A percentile compares a stretch with the other conserved stretches of the same genome.
phyloP scores from a whole-genome alignment of 2,329 filamentous ascomycete species.

The Penicillium verrucosum region DNA sequence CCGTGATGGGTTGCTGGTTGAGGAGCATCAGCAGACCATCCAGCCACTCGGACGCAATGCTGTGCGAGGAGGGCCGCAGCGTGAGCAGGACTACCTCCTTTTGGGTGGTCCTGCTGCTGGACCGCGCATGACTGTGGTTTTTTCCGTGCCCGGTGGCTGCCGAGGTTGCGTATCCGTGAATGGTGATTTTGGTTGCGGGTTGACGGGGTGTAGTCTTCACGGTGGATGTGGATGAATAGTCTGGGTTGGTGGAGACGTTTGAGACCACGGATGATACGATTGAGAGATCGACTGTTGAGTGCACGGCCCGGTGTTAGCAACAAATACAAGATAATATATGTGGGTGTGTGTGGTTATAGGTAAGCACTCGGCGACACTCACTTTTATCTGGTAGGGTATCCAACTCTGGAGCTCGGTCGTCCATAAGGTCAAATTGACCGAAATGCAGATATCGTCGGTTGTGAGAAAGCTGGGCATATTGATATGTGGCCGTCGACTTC shows the following conservation, averaged over 20 bases:
- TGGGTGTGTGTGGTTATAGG: background rate
- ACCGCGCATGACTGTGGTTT: conserved; percentile 32
- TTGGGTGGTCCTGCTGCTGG: conserved; percentile 34
- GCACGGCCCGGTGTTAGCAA: conserved; percentile 5
- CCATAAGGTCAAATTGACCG: conserved; percentile 71
- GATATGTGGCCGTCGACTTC: conserved; percentile 59
- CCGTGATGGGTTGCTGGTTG: conserved; percentile 93
- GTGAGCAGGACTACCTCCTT: conserved; percentile 74
- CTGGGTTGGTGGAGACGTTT: conserved; percentile 71
- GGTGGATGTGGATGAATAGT: conserved; percentile 48
- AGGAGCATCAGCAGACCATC: conserved; percentile 93
- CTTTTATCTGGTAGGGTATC: conserved; percentile 72
- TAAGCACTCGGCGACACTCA: conserved; percentile 33
- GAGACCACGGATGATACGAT: conserved; percentile 90
- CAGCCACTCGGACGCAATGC: conserved; percentile 89
- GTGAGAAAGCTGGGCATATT: conserved; percentile 84
- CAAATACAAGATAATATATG: background rate
- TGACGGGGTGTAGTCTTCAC: conserved; percentile 43
- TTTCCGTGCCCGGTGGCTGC: conserved; percentile 34
- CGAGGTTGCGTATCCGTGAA: conserved; percentile 65
- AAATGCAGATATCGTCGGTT: conserved; percentile 90
- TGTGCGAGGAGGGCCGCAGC: conserved; percentile 77
- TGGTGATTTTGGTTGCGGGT: conserved; percentile 78
- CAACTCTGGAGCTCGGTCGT: conserved; percentile 63
- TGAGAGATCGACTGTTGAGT: conserved; percentile 66